These are phyloP conservation scores for Phellinidium pouzarii DNA, from an alignment of 1,284 basidiomycete genomes.

Conservation along the genomic window DNA sequence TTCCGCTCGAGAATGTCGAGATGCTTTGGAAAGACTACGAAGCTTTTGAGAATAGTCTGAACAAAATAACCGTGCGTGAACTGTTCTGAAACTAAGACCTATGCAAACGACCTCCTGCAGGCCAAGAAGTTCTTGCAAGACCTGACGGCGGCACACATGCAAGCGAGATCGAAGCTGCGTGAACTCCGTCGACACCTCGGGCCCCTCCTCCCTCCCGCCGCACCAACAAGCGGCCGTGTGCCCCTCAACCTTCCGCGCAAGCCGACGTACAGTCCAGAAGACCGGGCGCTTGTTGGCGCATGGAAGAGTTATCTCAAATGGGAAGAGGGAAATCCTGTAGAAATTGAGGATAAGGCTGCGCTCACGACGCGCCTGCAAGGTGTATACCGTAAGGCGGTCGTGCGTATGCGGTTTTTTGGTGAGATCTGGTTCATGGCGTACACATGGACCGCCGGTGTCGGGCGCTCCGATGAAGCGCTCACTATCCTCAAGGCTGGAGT, in stretches of 20 bases:
- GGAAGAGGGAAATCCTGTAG: constrained; percentile 93
- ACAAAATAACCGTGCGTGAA: constrained; percentile 71
- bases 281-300: constrained; percentile 69
- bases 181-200: constrained; percentile 74
- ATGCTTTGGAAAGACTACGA: constrained; percentile 94
- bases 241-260: constrained; percentile 61
- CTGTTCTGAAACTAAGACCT: not conserved
- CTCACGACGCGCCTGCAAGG: constrained; percentile 71
- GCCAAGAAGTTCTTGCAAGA: constrained; percentile 93
- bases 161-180: constrained; percentile 83
- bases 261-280: constrained; percentile 68
- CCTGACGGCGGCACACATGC: constrained; percentile 85
- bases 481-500: constrained; percentile 81
- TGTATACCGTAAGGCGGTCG: constrained; percentile 83
- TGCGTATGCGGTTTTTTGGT: constrained; percentile 89
- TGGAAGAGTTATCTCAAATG: constrained; percentile 95
- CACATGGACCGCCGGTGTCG: constrained; percentile 68
- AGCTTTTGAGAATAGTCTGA: constrained; percentile 85
- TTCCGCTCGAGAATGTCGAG: constrained; percentile 92
- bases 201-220: constrained; percentile 51
- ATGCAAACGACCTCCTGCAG: constrained; percentile 26
- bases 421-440: constrained; percentile 97
- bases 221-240: constrained; percentile 29
- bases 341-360: constrained; percentile 73
- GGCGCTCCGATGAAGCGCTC: constrained; percentile 77